Conservation (phyloP, 1,284 basidiomycete species). For the Amylostereum areolatum region DNA sequence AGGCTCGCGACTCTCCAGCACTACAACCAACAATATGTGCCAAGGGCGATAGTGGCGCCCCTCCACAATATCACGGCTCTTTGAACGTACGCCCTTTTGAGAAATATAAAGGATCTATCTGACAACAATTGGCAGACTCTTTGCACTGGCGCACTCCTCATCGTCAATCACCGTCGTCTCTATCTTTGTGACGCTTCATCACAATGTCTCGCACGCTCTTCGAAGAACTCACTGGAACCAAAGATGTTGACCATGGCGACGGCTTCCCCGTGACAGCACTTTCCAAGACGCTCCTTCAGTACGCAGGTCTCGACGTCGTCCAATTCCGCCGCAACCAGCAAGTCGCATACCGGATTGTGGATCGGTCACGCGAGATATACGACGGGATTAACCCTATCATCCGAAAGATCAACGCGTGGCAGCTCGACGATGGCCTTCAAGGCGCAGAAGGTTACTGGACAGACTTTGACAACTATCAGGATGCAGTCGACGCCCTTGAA, state of each 20-base stretch:
- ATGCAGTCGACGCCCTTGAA: background rate
- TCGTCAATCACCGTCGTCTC: too few species aligned
- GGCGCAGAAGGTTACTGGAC: background rate
- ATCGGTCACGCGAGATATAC: constrained; percentile 8
- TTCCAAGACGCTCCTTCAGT: constrained; percentile 7
- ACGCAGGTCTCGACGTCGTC: constrained; percentile 8
- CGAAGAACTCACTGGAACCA: too few species aligned
- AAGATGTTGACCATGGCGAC: background rate
- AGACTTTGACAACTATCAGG: background rate
- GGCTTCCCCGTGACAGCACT: constrained; percentile 3
- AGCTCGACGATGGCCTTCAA: background rate
- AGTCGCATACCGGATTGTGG: constrained; percentile 8
- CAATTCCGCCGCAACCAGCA: constrained; percentile 11
- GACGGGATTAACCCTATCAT: constrained; percentile 6
- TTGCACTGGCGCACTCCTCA: too few species aligned
- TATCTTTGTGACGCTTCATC: too few species aligned
- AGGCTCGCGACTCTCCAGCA: too few species aligned
- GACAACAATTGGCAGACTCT: too few species aligned
- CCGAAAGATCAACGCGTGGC: background rate
- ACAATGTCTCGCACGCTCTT: too few species aligned
- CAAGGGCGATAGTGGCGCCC: too few species aligned
- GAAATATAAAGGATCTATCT: too few species aligned
- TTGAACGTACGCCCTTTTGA: too few species aligned
- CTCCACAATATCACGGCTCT: too few species aligned
- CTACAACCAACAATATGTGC: too few species aligned